Evolutionary conservation across 345 rosid species (phyloP).

Genomic region (Excoecaria cochinchinensis): DNA sequence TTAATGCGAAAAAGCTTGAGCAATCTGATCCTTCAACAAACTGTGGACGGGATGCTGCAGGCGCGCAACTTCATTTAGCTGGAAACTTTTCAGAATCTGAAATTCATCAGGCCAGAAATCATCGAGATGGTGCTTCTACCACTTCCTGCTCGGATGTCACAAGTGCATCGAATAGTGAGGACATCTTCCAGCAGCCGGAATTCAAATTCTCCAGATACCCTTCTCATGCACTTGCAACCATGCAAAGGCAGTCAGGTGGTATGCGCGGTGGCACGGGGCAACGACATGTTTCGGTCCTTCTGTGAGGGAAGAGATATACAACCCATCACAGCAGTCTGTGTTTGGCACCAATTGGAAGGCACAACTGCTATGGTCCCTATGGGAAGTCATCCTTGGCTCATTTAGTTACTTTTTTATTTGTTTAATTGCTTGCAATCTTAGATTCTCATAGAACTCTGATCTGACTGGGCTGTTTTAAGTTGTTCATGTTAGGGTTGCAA

Average conservation of each 20-base stretch:
- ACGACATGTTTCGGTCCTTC: constrained; percentile 43
- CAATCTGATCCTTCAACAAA: constrained; percentile 35
- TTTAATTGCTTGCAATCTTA: constrained; percentile 14
- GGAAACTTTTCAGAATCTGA: constrained; percentile 34
- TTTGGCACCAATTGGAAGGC: constrained; percentile 19
- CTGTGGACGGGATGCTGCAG: constrained; percentile 22
- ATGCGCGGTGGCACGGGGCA: constrained; percentile 40
- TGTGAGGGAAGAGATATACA: constrained; percentile 32
- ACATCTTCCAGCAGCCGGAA: constrained; percentile 46
- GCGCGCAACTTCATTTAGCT: constrained; percentile 20
- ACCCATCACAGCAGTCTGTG: constrained; percentile 25
- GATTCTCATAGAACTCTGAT: background rate
- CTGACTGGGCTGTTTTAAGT: background rate
- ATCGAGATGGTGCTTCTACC: constrained; percentile 41
- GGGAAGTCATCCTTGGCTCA: constrained; percentile 99
- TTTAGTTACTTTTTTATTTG: constrained; percentile 31
- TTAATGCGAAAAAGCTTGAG: constrained; percentile 52
- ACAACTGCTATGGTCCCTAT: constrained; percentile 42
- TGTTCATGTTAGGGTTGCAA: background rate
- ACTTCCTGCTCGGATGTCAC: constrained; percentile 53
- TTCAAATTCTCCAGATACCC: constrained; percentile 53
- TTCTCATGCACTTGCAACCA: constrained; percentile 32
- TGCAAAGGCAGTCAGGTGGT: constrained; percentile 35
- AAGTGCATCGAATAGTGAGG: constrained; percentile 41
- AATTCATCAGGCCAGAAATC: constrained; percentile 33